Conservation (phyloP, 768 basidiomycete species). For the Strobilomyces echinocephalus region DNA sequence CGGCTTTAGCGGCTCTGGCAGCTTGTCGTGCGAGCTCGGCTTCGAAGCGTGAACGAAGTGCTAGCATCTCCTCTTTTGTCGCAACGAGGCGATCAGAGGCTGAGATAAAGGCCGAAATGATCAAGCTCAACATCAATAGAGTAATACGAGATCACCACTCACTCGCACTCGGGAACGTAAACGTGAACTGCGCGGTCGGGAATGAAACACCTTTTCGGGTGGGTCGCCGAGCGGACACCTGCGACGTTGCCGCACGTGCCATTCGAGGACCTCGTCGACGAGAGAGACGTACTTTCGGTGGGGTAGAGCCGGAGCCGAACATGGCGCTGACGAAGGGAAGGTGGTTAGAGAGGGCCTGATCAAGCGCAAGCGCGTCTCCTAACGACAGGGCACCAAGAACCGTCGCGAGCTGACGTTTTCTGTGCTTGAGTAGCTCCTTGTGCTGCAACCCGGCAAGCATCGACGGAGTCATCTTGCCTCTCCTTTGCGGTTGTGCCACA, state of each 20-base stretch:
- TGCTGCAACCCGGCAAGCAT: slow-evolving; percentile 68
- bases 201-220: slow-evolving; percentile 36
- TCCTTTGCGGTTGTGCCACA: slow-evolving; percentile 21
- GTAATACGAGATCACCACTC: slow-evolving; percentile 41
- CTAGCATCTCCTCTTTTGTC: slow-evolving; percentile 64
- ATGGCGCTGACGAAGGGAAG: slow-evolving; percentile 32
- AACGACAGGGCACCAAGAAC: slow-evolving; percentile 64
- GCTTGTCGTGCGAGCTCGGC: slow-evolving; percentile 70
- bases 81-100: slow-evolving; percentile 69
- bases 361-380: slow-evolving; percentile 68
- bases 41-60: slow-evolving; percentile 65
- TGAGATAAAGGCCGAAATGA: slow-evolving; percentile 33
- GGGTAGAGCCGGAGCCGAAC: slow-evolving; percentile 27
- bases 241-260: slow-evolving; percentile 39
- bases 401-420: slow-evolving; percentile 67
- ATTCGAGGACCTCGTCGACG: slow-evolving; percentile 49
- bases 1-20: slow-evolving; percentile 45
- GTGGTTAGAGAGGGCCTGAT: slow-evolving; percentile 64
- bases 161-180: slow-evolving; percentile 64
- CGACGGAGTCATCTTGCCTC: slow-evolving; percentile 51
- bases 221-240: slow-evolving; percentile 4
- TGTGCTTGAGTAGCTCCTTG: slow-evolving; percentile 65
- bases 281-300: slow-evolving; percentile 48
- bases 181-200: slow-evolving; percentile 53
- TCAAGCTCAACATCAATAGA: slow-evolving; percentile 24